phyloP scores from a whole-genome alignment of 495 filamentous ascomycete species.

The Lasiosphaeris hirsuta region DNA sequence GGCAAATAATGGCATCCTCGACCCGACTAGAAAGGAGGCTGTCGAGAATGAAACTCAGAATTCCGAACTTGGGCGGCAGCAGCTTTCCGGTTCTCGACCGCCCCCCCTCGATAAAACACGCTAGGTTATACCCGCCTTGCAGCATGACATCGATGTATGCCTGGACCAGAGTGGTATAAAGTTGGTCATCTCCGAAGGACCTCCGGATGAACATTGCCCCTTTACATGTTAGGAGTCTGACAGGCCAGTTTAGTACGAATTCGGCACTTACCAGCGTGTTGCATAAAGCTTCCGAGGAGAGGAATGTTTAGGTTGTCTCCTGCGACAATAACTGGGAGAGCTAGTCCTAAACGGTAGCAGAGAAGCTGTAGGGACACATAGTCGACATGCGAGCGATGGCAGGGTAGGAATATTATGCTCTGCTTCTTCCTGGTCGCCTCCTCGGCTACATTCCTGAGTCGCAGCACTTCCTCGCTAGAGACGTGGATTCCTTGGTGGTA shows the following conservation, averaged over 20 bases:
- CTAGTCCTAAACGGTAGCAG: constrained; percentile 88
- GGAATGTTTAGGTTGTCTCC: constrained; percentile 97
- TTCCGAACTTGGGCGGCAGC: constrained; percentile 92
- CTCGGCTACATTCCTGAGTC: constrained; percentile 75
- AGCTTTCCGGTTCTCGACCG: constrained; percentile 91
- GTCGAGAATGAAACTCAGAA: constrained; percentile 86
- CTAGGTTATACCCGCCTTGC: constrained; percentile 86
- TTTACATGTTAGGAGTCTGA: constrained; percentile 20
- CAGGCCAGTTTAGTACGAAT: too few species aligned
- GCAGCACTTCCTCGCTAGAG: constrained; percentile 85
- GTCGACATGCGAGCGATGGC: constrained; percentile 91
- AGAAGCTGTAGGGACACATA: constrained; percentile 92
- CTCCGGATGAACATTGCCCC: constrained; percentile 95
- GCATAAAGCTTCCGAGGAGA: constrained; percentile 80
- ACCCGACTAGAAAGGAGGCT: constrained; percentile 84
- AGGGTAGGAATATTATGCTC: constrained; percentile 93
- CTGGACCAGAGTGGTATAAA: constrained; percentile 90
- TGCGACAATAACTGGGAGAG: constrained; percentile 87
- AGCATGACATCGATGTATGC: constrained; percentile 92
- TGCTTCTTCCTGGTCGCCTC: constrained; percentile 82
- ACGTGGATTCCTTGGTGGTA: constrained; percentile 99
- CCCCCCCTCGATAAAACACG: constrained; percentile 95
- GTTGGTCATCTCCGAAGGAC: constrained; percentile 85
- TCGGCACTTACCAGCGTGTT: constrained; percentile 68
- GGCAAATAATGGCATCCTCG: constrained; percentile 86